Evolutionary conservation across 768 basidiomycete species (phyloP).

Genomic region (Kockovaella imperatae): DNA sequence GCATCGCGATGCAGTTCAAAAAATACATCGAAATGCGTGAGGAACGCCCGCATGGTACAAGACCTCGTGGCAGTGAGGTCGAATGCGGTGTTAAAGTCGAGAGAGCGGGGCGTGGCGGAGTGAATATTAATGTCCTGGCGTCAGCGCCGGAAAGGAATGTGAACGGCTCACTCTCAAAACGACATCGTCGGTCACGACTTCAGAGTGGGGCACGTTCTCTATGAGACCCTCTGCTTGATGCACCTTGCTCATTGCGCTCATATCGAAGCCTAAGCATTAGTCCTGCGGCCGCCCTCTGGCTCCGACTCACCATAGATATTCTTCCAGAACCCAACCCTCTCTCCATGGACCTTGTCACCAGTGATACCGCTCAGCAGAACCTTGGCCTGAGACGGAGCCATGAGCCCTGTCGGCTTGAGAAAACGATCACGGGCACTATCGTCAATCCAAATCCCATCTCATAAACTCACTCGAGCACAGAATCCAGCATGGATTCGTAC

Average conservation of each 20-base stretch:
- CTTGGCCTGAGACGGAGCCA: conserved; percentile 83
- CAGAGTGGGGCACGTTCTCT: conserved; percentile 82
- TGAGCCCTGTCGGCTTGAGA: conserved; percentile 63
- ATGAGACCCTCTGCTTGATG: conserved; percentile 75
- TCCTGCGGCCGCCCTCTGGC: not conserved
- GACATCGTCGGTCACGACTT: conserved; percentile 82
- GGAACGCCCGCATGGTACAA: conserved; percentile 48
- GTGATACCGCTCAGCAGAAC: conserved; percentile 80
- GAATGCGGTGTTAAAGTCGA: conserved; percentile 75
- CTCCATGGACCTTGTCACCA: conserved; percentile 63
- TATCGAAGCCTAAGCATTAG: conserved; percentile 63
- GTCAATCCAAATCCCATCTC: too few relatives aligned
- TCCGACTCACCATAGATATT: conserved; percentile 70
- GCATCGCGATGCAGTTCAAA: conserved; percentile 56
- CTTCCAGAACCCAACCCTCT: conserved; percentile 81
- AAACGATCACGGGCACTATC: conserved; percentile 70
- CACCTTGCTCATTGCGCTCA: conserved; percentile 68
- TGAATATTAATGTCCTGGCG: conserved; percentile 66
- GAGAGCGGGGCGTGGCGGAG: conserved; percentile 58
- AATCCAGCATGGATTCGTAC: conserved; percentile 97
- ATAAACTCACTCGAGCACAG: conserved; percentile 56
- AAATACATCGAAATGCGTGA: conserved; percentile 93
- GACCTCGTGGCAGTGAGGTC: conserved; percentile 52
- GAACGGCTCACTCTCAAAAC: conserved; percentile 63
- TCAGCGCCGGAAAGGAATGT: not conserved